These are phyloP conservation scores for Cyberlindnera veronae DNA, from an alignment of 805 yeast genomes.

Conservation along the genomic window DNA sequence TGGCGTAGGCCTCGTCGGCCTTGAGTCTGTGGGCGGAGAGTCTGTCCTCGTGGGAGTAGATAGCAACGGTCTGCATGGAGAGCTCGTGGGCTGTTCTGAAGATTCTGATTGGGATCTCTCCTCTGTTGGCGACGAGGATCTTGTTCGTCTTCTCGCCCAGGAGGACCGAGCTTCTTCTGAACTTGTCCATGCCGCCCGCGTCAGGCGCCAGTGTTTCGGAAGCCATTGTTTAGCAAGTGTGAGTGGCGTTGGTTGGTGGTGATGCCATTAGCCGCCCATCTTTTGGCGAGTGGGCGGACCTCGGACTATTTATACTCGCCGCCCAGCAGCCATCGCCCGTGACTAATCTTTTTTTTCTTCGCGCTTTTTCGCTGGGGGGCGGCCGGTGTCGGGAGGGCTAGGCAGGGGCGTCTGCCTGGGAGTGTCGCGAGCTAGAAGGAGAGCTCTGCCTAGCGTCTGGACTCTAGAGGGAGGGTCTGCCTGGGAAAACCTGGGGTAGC, in stretches of 20 bases:
- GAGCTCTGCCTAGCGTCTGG: background rate
- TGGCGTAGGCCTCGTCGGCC: conserved; percentile 90
- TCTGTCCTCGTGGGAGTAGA: conserved; percentile 94
- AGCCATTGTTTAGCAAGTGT: conserved; percentile 7
- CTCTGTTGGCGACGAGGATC: conserved; percentile 79
- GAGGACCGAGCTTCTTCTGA: conserved; percentile 40
- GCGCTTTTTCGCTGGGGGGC: background rate
- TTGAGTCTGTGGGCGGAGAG: conserved; percentile 92
- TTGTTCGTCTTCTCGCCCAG: conserved; percentile 42
- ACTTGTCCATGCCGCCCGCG: conserved; percentile 28
- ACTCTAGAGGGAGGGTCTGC: background rate
- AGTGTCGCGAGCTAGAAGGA: background rate
- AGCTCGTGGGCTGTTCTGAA: conserved; percentile 97
- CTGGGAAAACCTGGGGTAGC: conserved; percentile 5
- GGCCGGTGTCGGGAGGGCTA: background rate
- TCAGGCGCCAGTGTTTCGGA: conserved; percentile 17
- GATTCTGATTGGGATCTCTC: conserved; percentile 83
- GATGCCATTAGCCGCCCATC: background rate
- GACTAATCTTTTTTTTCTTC: conserved; percentile 3
- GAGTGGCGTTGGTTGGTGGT: background rate
- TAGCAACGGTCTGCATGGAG: conserved; percentile 95
- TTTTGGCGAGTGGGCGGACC: background rate
- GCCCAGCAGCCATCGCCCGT: background rate
- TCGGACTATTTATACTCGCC: background rate
- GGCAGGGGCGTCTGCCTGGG: background rate